Percentiles rank a stretch among this genome's conserved stretches.
phyloP scores from a whole-genome alignment of 169 alveolate species.

The Perkinsus chesapeaki region DNA sequence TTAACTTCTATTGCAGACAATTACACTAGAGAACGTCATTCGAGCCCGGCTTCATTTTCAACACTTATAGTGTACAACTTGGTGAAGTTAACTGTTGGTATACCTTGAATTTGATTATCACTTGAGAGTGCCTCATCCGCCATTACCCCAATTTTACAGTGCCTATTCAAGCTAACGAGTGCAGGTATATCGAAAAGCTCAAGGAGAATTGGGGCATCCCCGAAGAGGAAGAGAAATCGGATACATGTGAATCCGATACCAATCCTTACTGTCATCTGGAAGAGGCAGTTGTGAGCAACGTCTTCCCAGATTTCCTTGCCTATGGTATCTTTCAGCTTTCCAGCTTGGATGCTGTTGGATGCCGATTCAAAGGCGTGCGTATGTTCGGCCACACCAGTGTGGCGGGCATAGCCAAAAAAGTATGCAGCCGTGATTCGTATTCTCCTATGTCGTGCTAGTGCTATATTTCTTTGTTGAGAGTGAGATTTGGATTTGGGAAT shows the following conservation, averaged over 20 bases:
- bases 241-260: background rate
- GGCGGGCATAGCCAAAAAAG: background rate
- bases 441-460: background rate
- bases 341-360: background rate
- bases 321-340: background rate
- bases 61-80: too few relatives aligned
- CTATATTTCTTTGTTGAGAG: too few relatives aligned
- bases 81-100: too few relatives aligned
- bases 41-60: too few relatives aligned
- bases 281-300: background rate
- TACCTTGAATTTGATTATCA: background rate
- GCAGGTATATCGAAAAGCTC: background rate
- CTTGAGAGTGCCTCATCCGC: background rate
- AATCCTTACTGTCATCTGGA: background rate
- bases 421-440: background rate
- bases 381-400: background rate
- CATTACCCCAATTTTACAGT: too few relatives aligned
- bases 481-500: too few relatives aligned
- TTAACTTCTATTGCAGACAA: too few relatives aligned
- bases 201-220: background rate
- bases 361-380: background rate
- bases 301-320: background rate
- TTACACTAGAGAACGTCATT: too few relatives aligned
- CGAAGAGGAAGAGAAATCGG: background rate
- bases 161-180: background rate